A percentile compares a stretch with the other conserved stretches of the same genome.
phyloP scores from a whole-genome alignment of 202 grass and related monocot species.

The Setaria viridis region DNA sequence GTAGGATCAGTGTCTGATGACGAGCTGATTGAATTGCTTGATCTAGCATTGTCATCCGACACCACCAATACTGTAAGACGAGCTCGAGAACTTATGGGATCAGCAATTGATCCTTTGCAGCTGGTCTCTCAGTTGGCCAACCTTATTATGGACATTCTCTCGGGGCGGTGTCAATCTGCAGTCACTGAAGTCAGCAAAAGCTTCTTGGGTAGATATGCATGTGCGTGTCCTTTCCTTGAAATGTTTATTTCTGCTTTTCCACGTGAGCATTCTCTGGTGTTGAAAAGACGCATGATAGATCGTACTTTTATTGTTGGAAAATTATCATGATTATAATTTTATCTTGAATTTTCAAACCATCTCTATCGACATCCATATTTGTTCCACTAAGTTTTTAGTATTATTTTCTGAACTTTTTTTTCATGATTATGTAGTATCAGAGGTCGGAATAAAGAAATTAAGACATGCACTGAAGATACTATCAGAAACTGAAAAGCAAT shows the following conservation, averaged over 20 bases:
- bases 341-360: slow-evolving; percentile 18
- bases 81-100: slow-evolving; percentile 92
- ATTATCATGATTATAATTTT: background rate
- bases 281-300: background rate
- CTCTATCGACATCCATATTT: background rate
- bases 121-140: slow-evolving; percentile 98
- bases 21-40: slow-evolving; percentile 88
- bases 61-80: slow-evolving; percentile 90
- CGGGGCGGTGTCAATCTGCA: slow-evolving; percentile 75
- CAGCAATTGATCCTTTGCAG: slow-evolving; percentile 92
- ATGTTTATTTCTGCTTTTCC: slow-evolving; percentile 4
- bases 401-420: slow-evolving; percentile 8
- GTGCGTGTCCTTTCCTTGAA: slow-evolving; percentile 51
- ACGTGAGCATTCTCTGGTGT: slow-evolving; percentile 1
- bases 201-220: slow-evolving; percentile 86
- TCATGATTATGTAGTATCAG: slow-evolving; percentile 62
- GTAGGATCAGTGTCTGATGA: slow-evolving; percentile 96
- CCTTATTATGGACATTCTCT: slow-evolving; percentile 99
- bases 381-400: slow-evolving; percentile 16
- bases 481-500: slow-evolving; percentile 93
- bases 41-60: slow-evolving; percentile 92
- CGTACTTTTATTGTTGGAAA: background rate
- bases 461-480: slow-evolving; percentile 93
- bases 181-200: slow-evolving; percentile 86
- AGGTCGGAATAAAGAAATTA: slow-evolving; percentile 88